These are phyloP conservation scores for Pythium angustatum DNA, from an alignment of 352 stramenopile genomes.

Conservation along the genomic window DNA sequence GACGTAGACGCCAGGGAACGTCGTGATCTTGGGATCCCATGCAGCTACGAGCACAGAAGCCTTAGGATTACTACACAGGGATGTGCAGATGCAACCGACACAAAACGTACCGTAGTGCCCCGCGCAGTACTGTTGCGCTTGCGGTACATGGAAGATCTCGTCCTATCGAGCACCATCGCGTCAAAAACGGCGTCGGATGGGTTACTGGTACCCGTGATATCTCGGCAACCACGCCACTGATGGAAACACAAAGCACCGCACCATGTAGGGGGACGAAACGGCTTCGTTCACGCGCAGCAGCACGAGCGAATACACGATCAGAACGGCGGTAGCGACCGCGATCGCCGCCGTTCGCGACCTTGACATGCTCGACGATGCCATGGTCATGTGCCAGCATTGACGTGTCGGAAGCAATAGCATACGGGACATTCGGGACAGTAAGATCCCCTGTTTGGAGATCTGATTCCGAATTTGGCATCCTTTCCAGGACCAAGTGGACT, in stretches of 20 bases:
- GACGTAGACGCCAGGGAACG: constrained; percentile 89
- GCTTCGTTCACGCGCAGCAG: constrained; percentile 39
- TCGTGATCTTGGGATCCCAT: constrained; percentile 94
- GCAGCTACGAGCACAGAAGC: too few species aligned
- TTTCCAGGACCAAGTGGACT: background rate
- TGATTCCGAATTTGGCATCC: background rate
- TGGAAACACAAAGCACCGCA: constrained; percentile 18
- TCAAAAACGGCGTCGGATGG: too few species aligned
- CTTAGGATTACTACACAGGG: too few species aligned
- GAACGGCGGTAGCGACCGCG: constrained; percentile 23
- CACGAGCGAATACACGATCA: constrained; percentile 30
- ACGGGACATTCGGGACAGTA: constrained; percentile 10
- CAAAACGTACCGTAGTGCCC: constrained; percentile 55
- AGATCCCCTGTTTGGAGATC: background rate
- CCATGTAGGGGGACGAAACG: constrained; percentile 66
- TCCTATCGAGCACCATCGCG: too few species aligned
- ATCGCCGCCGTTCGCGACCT: constrained; percentile 9
- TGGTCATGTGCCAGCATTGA: background rate
- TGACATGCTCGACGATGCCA: background rate
- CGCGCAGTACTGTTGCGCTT: constrained; percentile 81
- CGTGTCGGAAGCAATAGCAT: background rate
- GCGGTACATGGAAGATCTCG: constrained; percentile 83
- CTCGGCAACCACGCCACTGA: background rate
- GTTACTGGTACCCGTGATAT: constrained; percentile 6
- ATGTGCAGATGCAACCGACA: background rate